phyloP scores from a whole-genome alignment of 306 rosid genomes.

The Carpinus viminea region DNA sequence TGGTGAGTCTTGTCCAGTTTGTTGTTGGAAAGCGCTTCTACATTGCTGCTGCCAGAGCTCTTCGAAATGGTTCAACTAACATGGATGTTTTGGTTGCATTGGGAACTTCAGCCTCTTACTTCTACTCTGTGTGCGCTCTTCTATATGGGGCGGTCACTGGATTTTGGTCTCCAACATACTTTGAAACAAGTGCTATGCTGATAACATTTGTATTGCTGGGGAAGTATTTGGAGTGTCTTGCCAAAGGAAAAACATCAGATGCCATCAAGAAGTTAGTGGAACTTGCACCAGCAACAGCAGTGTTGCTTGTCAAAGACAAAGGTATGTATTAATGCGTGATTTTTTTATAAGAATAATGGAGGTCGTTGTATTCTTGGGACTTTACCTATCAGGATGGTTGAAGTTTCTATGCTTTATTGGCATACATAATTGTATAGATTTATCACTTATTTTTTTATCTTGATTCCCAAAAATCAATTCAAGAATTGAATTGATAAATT shows the following conservation, averaged over 20 bases:
- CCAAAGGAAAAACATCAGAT: conserved; percentile 98
- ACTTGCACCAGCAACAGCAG: conserved; percentile 87
- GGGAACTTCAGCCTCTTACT: conserved; percentile 97
- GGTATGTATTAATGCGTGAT: conserved; percentile 40
- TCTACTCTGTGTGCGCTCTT: conserved; percentile 93
- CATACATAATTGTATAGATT: background rate
- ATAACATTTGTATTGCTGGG: conserved; percentile 98
- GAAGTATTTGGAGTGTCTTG: conserved; percentile 94
- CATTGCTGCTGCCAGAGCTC: conserved; percentile 91
- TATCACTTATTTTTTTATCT: background rate
- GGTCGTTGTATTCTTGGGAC: background rate
- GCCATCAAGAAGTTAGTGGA: conserved; percentile 97
- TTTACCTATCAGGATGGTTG: conserved; percentile 24
- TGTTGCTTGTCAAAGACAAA: conserved; percentile 72
- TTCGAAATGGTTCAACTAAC: conserved; percentile 93
- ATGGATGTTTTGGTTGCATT: conserved; percentile 98
- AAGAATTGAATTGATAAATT: background rate
- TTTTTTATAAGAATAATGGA: conserved; percentile 10
- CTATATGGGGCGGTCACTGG: conserved; percentile 93
- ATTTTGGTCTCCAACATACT: conserved; percentile 93
- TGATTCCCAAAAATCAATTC: background rate
- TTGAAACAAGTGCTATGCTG: conserved; percentile 99
- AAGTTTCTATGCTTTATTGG: conserved; percentile 7
- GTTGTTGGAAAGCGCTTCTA: conserved; percentile 91
- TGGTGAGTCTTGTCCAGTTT: conserved; percentile 91